phyloP scores from a whole-genome alignment of 1,284 basidiomycete species.

The Malassezia restricta region DNA sequence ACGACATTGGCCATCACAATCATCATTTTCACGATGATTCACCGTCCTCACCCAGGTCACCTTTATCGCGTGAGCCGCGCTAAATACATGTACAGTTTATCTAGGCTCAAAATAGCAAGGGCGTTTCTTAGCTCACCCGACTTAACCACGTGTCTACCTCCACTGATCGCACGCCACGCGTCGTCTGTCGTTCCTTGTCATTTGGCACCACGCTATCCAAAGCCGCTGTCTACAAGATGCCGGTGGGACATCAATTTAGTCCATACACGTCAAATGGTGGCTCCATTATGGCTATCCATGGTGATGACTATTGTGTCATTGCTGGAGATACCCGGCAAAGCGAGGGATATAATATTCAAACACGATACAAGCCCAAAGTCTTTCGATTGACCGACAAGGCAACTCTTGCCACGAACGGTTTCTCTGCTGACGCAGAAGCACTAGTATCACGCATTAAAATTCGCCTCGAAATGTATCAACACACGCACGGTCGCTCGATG shows the following conservation, averaged over 20 bases:
- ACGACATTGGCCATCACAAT: background rate
- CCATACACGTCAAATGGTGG: constrained; percentile 44
- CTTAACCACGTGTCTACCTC: background rate
- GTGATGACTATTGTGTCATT: constrained; percentile 43
- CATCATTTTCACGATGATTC: background rate
- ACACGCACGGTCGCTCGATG: constrained; percentile 41
- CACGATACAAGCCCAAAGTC: constrained; percentile 46
- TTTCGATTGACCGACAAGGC: constrained; percentile 43
- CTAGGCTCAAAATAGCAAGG: background rate
- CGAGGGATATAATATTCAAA: constrained; percentile 45
- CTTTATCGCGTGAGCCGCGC: background rate
- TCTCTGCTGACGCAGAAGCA: constrained; percentile 43
- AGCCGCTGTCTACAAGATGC: background rate
- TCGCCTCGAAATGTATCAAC: constrained; percentile 40
- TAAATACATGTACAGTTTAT: background rate
- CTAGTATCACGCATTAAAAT: constrained; percentile 34
- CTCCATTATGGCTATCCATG: constrained; percentile 41
- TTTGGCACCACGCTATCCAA: background rate
- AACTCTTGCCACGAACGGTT: constrained; percentile 41
- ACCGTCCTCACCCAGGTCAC: background rate
- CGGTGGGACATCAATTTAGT: constrained; percentile 40
- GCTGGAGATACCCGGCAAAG: constrained; percentile 43
- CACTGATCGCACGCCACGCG: constrained; percentile 7
- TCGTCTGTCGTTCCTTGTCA: background rate
- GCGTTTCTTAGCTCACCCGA: too few relatives aligned